A percentile compares a stretch with the other conserved stretches of the same genome.
These are phyloP conservation scores for Fraxinus americana DNA, from an alignment of 257 asterid genomes.

Conservation along the genomic window DNA sequence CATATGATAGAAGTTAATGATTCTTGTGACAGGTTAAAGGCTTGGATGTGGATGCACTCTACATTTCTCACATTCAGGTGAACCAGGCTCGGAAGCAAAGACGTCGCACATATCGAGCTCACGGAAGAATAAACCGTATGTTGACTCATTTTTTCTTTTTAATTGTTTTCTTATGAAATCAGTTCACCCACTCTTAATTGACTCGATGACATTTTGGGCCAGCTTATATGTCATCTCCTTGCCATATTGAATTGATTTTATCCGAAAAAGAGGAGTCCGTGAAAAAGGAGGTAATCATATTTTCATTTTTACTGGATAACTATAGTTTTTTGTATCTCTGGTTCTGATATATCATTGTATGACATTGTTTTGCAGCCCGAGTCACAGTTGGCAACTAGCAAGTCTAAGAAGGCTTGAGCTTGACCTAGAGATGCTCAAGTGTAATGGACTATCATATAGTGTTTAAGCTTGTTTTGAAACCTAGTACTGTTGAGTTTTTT, in stretches of 20 bases:
- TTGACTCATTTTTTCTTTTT: not conserved
- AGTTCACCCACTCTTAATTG: not conserved
- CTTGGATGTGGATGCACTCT: slow-evolving; percentile 74
- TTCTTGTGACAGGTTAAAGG: slow-evolving; percentile 56
- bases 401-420: slow-evolving; percentile 44
- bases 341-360: not conserved
- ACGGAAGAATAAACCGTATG: slow-evolving; percentile 68
- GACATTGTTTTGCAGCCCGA: slow-evolving; percentile 47
- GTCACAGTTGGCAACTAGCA: slow-evolving; percentile 32
- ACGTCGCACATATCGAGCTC: slow-evolving; percentile 80
- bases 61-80: slow-evolving; percentile 72
- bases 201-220: not conserved
- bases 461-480: not conserved
- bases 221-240: slow-evolving; percentile 79
- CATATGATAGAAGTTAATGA: not conserved
- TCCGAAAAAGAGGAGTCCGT: slow-evolving; percentile 14
- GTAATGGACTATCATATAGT: no score
- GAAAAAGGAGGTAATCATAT: slow-evolving; percentile 51
- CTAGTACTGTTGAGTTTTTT: not conserved
- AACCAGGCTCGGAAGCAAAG: slow-evolving; percentile 77
- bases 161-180: not conserved
- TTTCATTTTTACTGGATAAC: no score
- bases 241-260: slow-evolving; percentile 83
- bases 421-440: not conserved
- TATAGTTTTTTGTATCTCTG: not conserved